Conservation (phyloP, 495 filamentous ascomycete species). For the Articulospora tetracladia region DNA sequence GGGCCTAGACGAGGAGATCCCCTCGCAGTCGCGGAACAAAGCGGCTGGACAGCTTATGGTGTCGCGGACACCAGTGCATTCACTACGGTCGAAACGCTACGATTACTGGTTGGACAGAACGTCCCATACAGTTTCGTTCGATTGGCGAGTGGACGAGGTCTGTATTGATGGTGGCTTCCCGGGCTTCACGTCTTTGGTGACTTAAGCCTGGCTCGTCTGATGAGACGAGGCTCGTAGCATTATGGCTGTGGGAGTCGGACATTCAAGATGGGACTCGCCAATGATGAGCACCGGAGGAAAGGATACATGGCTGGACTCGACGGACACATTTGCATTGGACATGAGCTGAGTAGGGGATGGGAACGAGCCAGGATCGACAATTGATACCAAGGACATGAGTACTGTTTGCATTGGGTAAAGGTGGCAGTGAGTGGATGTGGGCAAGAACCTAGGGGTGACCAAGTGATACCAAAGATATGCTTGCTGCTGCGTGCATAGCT, state of each 20-base stretch:
- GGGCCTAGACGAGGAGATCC: conserved; percentile 67
- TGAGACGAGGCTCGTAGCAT: neutral
- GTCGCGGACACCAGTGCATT: conserved; percentile 75
- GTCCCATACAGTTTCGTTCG: conserved; percentile 84
- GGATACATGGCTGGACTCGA: neutral
- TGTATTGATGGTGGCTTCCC: conserved; percentile 43
- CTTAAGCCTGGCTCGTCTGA: neutral
- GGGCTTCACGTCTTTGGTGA: neutral
- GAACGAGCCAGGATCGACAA: neutral
- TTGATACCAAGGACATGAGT: no score
- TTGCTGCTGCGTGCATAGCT: neutral
- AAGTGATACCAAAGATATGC: conserved; percentile 1
- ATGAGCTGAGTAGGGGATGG: neutral
- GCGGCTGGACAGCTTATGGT: conserved; percentile 76
- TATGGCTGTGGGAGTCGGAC: neutral
- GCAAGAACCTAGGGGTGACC: neutral
- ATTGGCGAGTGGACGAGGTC: conserved; percentile 64
- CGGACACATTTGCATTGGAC: neutral
- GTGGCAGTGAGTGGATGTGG: neutral
- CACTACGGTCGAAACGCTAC: conserved; percentile 75
- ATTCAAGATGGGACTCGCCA: neutral
- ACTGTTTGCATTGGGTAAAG: neutral
- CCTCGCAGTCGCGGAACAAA: conserved; percentile 58
- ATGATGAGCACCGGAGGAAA: neutral
- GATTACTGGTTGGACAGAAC: conserved; percentile 77